Evolutionary conservation across 1,139 yeast genomes (phyloP), one percentile per base, ranked within the genome.

Genomic region (Suhomyces bribrorum): DNA sequence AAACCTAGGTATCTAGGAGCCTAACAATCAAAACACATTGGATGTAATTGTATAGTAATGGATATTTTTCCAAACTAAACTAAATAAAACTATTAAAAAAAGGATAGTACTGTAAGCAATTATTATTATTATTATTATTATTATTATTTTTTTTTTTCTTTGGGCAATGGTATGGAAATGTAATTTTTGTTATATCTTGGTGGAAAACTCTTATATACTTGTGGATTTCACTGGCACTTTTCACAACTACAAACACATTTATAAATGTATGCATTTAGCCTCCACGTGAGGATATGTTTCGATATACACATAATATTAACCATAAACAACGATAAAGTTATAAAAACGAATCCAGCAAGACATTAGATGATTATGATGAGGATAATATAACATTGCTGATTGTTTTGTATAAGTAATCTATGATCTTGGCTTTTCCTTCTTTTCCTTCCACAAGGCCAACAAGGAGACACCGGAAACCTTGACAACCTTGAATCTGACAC

Each of bases 371-470:
- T 34, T 31, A 34, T 36, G 40, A 41, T 38, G 36, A 36, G 28
- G 37, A 37, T 33, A 37, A 36, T 35, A 41, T 32, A 38, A 41
- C 38, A 32, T 32, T 32, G 38, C 39, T 38, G 41, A 32, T 25
- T 37, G 41, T 38, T 29, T 20, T 34, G 35, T 27, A 35, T 31
- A 37, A 41, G 32, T 36, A 48, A 55, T 61, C 79, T 87, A 90
- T 72, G 97, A 89, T 84, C 97, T 89, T 82, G 98, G 98, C 90
- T 94, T 94, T 84, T 94, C 99, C 88, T 92, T 92, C 97, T 94
- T 94, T 84, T 94, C 98, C 84, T 90, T 92, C 97, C 97, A 94
- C 77, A 94, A 85, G 71, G 99, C 98, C 73, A 90, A 83, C 77
- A 94, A 85, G 64, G 98, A 92, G 69, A 94, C 98, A 86, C 98